A percentile compares a stretch with the other conserved stretches of the same genome.
Conservation (phyloP, 768 basidiomycete genomes). For the Naematelia aurantialba region DNA sequence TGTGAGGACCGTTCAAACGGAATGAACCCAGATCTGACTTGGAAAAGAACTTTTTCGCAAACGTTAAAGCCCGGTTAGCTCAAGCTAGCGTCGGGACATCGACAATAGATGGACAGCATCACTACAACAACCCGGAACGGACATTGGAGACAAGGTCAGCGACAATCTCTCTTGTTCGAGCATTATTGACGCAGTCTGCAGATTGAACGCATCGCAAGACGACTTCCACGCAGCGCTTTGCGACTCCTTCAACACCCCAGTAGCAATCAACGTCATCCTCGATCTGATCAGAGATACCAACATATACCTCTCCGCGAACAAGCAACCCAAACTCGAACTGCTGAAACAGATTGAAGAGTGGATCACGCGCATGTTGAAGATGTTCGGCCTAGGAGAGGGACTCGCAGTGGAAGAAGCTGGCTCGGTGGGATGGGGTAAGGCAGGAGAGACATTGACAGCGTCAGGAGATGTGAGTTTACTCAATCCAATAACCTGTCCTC, state of each 20-base stretch:
- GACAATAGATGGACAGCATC: conserved; percentile 51
- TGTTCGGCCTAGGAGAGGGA: conserved; percentile 56
- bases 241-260: conserved; percentile 95
- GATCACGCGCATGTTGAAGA: conserved; percentile 55
- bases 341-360: conserved; percentile 59
- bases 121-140: conserved; percentile 58
- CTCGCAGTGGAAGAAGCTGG: conserved; percentile 62
- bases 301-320: conserved; percentile 63
- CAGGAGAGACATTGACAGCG: conserved; percentile 57
- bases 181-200: conserved; percentile 46
- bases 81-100: conserved; percentile 52
- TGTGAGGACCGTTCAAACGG: conserved; percentile 12
- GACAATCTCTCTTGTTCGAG: too few species aligned
- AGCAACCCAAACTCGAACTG: conserved; percentile 56
- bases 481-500: too few species aligned
- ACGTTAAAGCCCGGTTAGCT: conserved; percentile 71
- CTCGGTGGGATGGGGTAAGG: conserved; percentile 63
- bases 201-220: conserved; percentile 69
- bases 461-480: conserved; percentile 52
- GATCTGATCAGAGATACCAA: conserved; percentile 82
- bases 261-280: conserved; percentile 68
- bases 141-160: conserved; percentile 65
- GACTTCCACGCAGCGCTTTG: conserved; percentile 81
- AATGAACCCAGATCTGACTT: conserved; percentile 52
- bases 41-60: conserved; percentile 96